phyloP scores from a whole-genome alignment of 257 asterid genomes.

The Forsythia suspensa region DNA sequence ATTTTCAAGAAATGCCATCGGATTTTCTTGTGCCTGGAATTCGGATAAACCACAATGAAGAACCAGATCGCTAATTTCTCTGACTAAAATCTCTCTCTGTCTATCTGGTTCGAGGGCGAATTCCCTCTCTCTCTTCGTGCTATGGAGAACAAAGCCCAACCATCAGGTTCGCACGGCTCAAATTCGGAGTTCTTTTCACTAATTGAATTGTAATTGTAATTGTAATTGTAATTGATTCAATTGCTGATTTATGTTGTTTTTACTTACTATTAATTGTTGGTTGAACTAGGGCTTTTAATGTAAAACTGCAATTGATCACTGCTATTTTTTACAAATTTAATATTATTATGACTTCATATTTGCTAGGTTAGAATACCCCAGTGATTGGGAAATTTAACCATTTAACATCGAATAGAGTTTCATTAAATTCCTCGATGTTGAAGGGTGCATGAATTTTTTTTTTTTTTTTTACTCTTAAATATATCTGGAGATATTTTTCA shows the following conservation, averaged over 20 bases:
- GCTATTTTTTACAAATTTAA: too few relatives aligned
- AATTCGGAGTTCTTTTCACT: background rate
- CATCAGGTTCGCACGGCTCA: constrained; percentile 39
- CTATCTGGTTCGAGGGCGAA: constrained; percentile 25
- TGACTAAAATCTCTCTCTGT: background rate
- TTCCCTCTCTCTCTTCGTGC: background rate
- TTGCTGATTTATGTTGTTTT: background rate
- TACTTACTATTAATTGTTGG: background rate
- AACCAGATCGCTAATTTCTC: constrained; percentile 11
- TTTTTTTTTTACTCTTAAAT: background rate
- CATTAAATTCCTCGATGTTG: background rate
- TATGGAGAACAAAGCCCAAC: constrained; percentile 45
- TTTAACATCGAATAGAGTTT: background rate
- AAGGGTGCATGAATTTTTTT: background rate
- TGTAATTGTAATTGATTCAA: background rate
- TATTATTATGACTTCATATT: background rate
- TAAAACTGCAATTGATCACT: background rate
- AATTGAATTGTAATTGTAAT: too few relatives aligned
- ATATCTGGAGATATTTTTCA: background rate
- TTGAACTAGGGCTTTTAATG: constrained; percentile 9
- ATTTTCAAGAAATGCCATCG: background rate
- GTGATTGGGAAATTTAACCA: background rate
- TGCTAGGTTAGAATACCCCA: background rate
- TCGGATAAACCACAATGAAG: constrained; percentile 19
- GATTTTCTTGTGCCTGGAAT: constrained; percentile 24